Evolutionary conservation across 257 asterid species (phyloP).

Genomic region (Nicotiana tabacum): DNA sequence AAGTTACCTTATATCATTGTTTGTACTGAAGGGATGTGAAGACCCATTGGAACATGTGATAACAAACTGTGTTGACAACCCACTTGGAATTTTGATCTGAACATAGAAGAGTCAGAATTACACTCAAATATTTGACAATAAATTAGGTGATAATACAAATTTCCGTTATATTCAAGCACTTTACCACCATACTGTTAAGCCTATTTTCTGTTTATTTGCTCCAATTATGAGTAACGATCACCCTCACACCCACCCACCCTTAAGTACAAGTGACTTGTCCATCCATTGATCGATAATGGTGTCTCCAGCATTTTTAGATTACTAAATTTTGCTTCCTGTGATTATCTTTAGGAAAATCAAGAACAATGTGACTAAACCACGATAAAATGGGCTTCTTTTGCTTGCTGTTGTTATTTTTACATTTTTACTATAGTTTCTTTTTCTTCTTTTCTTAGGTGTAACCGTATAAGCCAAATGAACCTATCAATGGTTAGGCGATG

Average conservation of each 20-base stretch:
- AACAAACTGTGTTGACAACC: slow-evolving; percentile 79
- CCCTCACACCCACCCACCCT: neutral
- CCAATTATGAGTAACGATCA: neutral
- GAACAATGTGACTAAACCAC: neutral
- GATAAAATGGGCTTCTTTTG: neutral
- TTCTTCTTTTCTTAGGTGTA: neutral
- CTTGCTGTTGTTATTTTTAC: neutral
- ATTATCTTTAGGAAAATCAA: neutral
- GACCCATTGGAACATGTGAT: slow-evolving; percentile 71
- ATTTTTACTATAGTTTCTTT: neutral
- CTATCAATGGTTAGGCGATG: neutral
- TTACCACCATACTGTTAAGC: slow-evolving; percentile 1
- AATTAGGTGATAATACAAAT: neutral
- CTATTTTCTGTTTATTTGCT: neutral
- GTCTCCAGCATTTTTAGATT: neutral
- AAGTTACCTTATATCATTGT: slow-evolving; percentile 67
- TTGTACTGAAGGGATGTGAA: slow-evolving; percentile 78
- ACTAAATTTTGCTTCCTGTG: neutral
- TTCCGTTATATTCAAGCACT: neutral
- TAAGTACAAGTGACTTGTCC: neutral
- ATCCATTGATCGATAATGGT: slow-evolving; percentile 1
- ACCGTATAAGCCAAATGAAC: neutral
- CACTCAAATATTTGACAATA: slow-evolving; percentile 10
- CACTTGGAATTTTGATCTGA: slow-evolving; percentile 91
- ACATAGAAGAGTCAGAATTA: slow-evolving; percentile 13